Evolutionary conservation across 1,284 basidiomycete genomes (phyloP).

Genomic region (Ustilago sp.): DNA sequence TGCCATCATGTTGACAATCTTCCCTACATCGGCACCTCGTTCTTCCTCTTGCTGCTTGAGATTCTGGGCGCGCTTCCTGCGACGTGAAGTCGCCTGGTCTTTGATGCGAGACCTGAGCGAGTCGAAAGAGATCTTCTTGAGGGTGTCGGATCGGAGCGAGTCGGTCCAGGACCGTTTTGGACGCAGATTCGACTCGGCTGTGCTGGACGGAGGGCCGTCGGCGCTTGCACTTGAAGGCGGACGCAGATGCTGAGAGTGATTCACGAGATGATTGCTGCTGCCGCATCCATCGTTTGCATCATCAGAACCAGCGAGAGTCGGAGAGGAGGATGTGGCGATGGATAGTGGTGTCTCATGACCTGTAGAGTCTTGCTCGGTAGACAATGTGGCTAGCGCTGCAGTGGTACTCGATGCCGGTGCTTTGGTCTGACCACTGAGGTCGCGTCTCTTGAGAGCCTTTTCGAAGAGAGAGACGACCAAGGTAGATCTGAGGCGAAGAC

Average conservation of each 20-base stretch:
- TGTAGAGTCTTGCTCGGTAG: background rate
- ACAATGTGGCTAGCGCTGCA: background rate
- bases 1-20: slow-evolving; percentile 73
- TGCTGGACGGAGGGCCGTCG: background rate
- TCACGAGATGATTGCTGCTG: background rate
- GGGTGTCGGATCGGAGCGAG: slow-evolving; percentile 3
- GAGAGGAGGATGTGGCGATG: background rate
- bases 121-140: slow-evolving; percentile 30
- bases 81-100: slow-evolving; percentile 3
- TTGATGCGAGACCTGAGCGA: slow-evolving; percentile 19
- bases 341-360: background rate
- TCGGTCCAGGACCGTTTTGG: slow-evolving; percentile 18
- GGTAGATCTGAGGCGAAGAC: slow-evolving; percentile 62
- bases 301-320: slow-evolving; percentile 8
- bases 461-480: slow-evolving; percentile 65
- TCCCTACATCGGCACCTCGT: slow-evolving; percentile 71
- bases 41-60: slow-evolving; percentile 28
- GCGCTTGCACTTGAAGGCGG: background rate
- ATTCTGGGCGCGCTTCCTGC: slow-evolving; percentile 14
- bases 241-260: slow-evolving; percentile 4
- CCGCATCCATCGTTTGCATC: background rate
- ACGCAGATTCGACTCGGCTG: background rate
- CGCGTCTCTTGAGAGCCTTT: slow-evolving; percentile 65
- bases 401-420: background rate
- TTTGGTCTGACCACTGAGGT: slow-evolving; percentile 48